phyloP scores from a whole-genome alignment of 345 rosid species.

The Lumnitzera littorea region DNA sequence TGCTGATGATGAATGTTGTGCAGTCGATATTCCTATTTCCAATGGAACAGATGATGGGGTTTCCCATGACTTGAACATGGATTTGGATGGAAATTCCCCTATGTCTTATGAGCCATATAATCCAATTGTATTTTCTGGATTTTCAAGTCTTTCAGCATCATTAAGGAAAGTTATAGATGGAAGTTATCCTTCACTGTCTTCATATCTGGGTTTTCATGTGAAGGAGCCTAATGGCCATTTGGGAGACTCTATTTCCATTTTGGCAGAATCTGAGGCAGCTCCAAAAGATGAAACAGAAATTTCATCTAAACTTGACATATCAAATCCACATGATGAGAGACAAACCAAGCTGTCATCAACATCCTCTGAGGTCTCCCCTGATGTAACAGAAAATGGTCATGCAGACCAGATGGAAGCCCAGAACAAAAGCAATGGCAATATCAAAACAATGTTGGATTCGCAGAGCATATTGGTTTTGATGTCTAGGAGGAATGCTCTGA shows the following conservation, averaged over 20 bases:
- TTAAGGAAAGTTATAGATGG: slow-evolving; percentile 55
- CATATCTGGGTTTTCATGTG: slow-evolving; percentile 50
- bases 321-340: slow-evolving; percentile 28
- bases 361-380: slow-evolving; percentile 21
- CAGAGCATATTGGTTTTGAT: slow-evolving; percentile 87
- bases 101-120: slow-evolving; percentile 63
- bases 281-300: slow-evolving; percentile 22
- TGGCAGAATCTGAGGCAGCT: slow-evolving; percentile 25
- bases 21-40: slow-evolving; percentile 39
- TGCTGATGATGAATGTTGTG: slow-evolving; percentile 17
- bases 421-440: slow-evolving; percentile 29
- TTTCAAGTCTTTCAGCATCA: slow-evolving; percentile 71
- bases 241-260: slow-evolving; percentile 32
- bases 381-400: slow-evolving; percentile 21
- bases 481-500: slow-evolving; percentile 63
- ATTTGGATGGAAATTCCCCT: slow-evolving; percentile 22
- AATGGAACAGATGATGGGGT: slow-evolving; percentile 31
- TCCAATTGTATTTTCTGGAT: slow-evolving; percentile 68
- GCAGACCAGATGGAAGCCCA: slow-evolving; percentile 20
- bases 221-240: slow-evolving; percentile 20
- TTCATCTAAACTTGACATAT: slow-evolving; percentile 21
- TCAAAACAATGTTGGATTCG: slow-evolving; percentile 39
- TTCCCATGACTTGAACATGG: slow-evolving; percentile 18
- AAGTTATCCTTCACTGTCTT: slow-evolving; percentile 35
- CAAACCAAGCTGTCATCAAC: slow-evolving; percentile 20